Percentiles rank a stretch among this genome's conserved stretches.
phyloP scores from a whole-genome alignment of 129 eudicot species.

The Arctium minus region DNA sequence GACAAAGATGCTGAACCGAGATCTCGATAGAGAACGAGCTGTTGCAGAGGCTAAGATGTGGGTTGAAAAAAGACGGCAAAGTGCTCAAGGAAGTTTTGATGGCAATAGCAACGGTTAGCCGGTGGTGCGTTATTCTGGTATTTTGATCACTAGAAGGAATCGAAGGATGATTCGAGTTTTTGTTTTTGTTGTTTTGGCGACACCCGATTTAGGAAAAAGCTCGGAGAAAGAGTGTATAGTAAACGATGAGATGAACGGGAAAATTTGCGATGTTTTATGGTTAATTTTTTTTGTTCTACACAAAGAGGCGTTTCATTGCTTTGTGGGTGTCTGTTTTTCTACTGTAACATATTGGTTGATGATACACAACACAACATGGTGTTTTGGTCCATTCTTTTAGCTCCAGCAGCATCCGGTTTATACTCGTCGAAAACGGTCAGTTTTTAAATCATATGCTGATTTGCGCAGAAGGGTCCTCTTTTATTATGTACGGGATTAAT shows the following conservation, averaged over 20 bases:
- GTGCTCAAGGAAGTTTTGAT: conserved; percentile 70
- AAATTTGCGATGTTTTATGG: conserved; percentile 22
- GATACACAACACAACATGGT: neutral
- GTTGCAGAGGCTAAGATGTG: conserved; percentile 99
- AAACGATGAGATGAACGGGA: conserved; percentile 27
- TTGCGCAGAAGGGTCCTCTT: neutral
- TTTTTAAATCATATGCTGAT: neutral
- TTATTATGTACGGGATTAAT: neutral
- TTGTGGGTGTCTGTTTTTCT: conserved; percentile 12
- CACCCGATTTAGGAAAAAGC: conserved; percentile 13
- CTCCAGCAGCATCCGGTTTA: neutral
- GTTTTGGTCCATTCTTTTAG: neutral
- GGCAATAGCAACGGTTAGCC: conserved; percentile 32
- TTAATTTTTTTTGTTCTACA: conserved; percentile 10
- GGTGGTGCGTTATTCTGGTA: neutral
- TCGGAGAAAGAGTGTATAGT: conserved; percentile 26
- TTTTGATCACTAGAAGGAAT: neutral
- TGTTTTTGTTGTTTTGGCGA: neutral
- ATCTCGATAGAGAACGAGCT: conserved; percentile 82
- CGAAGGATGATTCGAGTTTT: neutral
- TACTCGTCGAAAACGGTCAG: neutral
- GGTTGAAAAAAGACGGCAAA: conserved; percentile 85
- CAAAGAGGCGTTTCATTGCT: conserved; percentile 20
- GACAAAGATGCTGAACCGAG: conserved; percentile 56
- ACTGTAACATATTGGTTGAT: conserved; percentile 18